Percentiles rank a stretch among this genome's conserved stretches.
Conservation (phyloP, 2,329 filamentous ascomycete species). For the Sphaceloma murrayae region DNA sequence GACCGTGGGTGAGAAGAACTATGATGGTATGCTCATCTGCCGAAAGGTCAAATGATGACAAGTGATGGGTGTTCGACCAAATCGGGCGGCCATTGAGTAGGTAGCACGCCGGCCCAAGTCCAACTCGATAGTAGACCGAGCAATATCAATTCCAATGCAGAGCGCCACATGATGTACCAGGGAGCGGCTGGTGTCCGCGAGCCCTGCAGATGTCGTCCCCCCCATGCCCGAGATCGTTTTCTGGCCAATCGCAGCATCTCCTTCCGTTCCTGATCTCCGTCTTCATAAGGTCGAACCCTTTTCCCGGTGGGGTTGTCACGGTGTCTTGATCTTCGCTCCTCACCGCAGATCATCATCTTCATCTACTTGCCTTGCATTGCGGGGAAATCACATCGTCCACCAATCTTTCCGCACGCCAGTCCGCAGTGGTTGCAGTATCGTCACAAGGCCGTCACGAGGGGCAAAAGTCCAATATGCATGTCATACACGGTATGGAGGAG, state of each 20-base stretch:
- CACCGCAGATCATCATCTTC: background rate
- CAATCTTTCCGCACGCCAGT: constrained; percentile 3
- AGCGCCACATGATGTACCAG: background rate
- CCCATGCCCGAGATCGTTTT: background rate
- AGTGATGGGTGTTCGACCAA: too few relatives aligned
- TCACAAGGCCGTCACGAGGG: constrained; percentile 7
- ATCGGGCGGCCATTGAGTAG: too few relatives aligned
- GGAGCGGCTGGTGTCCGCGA: background rate
- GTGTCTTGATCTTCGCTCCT: constrained; percentile 5
- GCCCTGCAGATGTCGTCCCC: constrained; percentile 1
- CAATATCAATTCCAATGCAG: background rate
- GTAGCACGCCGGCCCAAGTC: too few relatives aligned
- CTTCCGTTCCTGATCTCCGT: constrained; percentile 6
- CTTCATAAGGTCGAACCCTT: constrained; percentile 3
- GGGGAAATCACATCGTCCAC: background rate
- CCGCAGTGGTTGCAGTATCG: background rate
- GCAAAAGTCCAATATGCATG: background rate
- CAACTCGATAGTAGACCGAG: too few relatives aligned
- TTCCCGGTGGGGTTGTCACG: constrained; percentile 12
- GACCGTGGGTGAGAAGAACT: constrained; percentile 38
- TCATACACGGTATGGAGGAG: constrained; percentile 1
- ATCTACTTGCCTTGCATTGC: constrained; percentile 14
- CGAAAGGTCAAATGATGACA: constrained; percentile 13
- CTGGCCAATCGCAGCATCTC: constrained; percentile 6
- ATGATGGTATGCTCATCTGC: constrained; percentile 31